These are phyloP conservation scores for Fusarium mundagurra DNA, from an alignment of 2,329 filamentous ascomycete species.

Conservation along the genomic window DNA sequence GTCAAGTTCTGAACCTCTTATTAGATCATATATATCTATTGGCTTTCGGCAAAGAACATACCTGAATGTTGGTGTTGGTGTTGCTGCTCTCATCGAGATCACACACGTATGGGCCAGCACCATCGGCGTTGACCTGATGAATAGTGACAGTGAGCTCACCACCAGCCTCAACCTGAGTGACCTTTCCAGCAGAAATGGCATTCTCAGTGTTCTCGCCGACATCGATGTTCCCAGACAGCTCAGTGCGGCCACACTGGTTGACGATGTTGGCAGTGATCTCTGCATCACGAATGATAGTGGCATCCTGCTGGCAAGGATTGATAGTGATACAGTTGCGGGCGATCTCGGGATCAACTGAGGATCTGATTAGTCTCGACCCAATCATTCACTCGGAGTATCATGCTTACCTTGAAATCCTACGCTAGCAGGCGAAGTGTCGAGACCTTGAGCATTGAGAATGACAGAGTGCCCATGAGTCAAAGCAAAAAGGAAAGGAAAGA, in stretches of 20 bases:
- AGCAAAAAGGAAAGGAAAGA: conserved; percentile 31
- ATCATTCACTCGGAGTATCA: fast-evolving
- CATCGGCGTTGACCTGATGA: conserved; percentile 74
- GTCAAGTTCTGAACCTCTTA: conserved; percentile 48
- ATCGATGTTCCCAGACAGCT: conserved; percentile 69
- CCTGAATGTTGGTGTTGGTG: conserved; percentile 39
- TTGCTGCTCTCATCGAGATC: conserved; percentile 62
- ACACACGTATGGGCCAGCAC: conserved; percentile 67
- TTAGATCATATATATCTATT: neutral
- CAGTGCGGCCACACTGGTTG: conserved; percentile 70
- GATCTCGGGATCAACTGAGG: conserved; percentile 60
- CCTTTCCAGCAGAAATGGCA: conserved; percentile 54
- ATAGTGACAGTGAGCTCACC: conserved; percentile 65
- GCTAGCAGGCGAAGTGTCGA: conserved; percentile 56
- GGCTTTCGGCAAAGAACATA: neutral
- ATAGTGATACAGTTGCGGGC: conserved; percentile 71
- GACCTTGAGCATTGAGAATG: conserved; percentile 58
- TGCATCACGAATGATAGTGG: conserved; percentile 69
- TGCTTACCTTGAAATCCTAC: conserved; percentile 60
- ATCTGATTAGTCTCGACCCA: neutral
- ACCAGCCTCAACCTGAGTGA: conserved; percentile 62
- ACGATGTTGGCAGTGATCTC: conserved; percentile 63
- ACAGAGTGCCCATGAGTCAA: conserved; percentile 53
- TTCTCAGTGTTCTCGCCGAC: conserved; percentile 66
- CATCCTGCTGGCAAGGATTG: conserved; percentile 73